Conservation (phyloP, 2,329 filamentous ascomycete genomes). For the Neofusicoccum sp. region DNA sequence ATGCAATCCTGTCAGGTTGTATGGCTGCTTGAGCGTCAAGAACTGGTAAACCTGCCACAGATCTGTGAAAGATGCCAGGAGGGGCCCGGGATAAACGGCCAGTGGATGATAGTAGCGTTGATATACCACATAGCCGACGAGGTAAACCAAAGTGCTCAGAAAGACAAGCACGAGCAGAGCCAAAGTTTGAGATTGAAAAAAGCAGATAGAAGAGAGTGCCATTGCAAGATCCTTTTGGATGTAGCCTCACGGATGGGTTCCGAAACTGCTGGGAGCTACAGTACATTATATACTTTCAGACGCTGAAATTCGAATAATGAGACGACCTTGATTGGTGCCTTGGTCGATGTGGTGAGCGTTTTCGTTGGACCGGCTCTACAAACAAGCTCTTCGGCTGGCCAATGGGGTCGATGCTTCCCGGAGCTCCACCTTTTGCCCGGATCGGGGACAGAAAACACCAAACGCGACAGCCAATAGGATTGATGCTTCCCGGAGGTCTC, state of each 20-base stretch:
- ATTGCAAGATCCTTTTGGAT: no score
- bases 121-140: conserved; percentile 21
- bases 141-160: neutral
- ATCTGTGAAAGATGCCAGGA: conserved; percentile 33
- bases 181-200: no score
- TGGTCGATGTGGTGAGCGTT: no score
- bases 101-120: conserved; percentile 29
- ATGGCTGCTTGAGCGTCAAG: conserved; percentile 26
- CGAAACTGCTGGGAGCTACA: no score
- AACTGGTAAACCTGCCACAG: conserved; percentile 32
- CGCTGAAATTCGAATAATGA: no score
- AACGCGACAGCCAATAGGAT: neutral
- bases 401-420: neutral
- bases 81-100: conserved; percentile 31
- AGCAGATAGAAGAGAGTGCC: no score
- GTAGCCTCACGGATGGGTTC: no score
- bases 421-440: neutral
- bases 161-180: neutral
- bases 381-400: neutral
- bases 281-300: no score
- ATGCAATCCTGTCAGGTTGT: conserved; percentile 27
- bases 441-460: no score
- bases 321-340: no score
- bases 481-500: neutral
- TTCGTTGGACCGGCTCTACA: no score